Evolutionary conservation across 208 protist genomes (phyloP).

Genomic region (Wallacemonas sp.): DNA sequence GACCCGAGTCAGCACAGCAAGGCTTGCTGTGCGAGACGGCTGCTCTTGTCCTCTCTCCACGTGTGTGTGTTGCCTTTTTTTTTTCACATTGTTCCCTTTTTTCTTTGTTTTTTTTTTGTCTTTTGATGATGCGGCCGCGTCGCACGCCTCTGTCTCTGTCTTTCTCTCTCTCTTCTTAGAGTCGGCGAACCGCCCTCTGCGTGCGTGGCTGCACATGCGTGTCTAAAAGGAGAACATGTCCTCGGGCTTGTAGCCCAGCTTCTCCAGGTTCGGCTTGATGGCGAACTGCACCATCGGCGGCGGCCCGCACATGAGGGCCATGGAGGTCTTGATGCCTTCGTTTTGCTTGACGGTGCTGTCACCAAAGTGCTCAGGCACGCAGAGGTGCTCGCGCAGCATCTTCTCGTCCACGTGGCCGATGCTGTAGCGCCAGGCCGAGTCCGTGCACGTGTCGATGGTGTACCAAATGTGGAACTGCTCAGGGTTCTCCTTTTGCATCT

Average conservation of each 20-base stretch:
- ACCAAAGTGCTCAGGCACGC: conserved; percentile 30
- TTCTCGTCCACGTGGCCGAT: conserved; percentile 67
- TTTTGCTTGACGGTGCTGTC: conserved; percentile 37
- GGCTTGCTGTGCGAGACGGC: not conserved
- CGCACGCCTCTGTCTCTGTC: not conserved
- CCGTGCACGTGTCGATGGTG: conserved; percentile 55
- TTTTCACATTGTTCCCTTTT: not conserved
- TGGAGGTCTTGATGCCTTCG: conserved; percentile 30
- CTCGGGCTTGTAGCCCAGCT: conserved; percentile 67
- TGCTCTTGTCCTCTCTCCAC: conserved; percentile 4
- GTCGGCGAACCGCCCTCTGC: too few relatives aligned
- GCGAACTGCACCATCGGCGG: conserved; percentile 86
- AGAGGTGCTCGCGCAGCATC: conserved; percentile 79
- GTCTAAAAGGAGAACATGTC: conserved; percentile 78
- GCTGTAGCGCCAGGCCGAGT: conserved; percentile 69
- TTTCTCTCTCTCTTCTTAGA: not conserved
- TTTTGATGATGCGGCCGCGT: not conserved
- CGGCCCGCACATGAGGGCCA: conserved; percentile 88
- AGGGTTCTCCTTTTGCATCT: conserved; percentile 37
- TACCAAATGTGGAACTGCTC: conserved; percentile 76
- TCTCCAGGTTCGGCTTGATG: conserved; percentile 80
- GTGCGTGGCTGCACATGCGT: too few relatives aligned
- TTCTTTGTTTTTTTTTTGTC: not conserved
- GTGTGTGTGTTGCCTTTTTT: conserved; percentile 15
- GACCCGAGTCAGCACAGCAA: too few relatives aligned